Evolutionary conservation across 345 rosid genomes (phyloP), one percentile per base, ranked within the genome.

Genomic region (Camelina sativa): DNA sequence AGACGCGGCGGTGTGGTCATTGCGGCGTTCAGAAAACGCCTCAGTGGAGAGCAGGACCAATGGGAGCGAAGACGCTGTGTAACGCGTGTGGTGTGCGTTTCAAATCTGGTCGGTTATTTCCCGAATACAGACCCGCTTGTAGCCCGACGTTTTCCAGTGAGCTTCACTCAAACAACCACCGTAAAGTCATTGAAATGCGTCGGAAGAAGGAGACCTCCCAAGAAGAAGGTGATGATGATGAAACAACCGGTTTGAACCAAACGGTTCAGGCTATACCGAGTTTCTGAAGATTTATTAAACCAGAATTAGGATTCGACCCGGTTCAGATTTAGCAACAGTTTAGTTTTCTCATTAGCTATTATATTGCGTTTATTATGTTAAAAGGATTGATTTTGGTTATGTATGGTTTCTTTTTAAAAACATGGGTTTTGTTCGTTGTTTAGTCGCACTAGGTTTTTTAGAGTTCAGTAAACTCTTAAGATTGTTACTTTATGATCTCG

Each of bases 31-130:
- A 71, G 48, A 58, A 72, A 43, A 82, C 84, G 41, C 85, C 87
- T 17, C 87, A 82, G 52, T 84, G 85, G 85, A 80, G 85, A 57
- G 69, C 65, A 6, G 85, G 87, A 7, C 84, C 81, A 1, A 1
- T n/a, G 32, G 87, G 87, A 17, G 70, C 84, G 11, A 84, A 79
- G 35, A 84, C 83, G 38, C 62, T 84, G 17, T 84, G 85, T 19
- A 84, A 84, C 38, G 82, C 85, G n/a, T 84, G 87, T 16, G 87
- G 84, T 0, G 84, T 82, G 30, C 69, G 85, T 38, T 80, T 30
- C 35, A 84, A 82, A 60, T 80, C 84, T 20, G 87, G 87, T 59
- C 68, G 84, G 74, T 65, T 80, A 32, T 35, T 84, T 19, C 84
- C 85, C 7, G 84, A 82, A 23, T 84, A 84, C 4, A 80, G 84